A percentile compares a stretch with the other conserved stretches of the same genome.
Evolutionary conservation across 1,284 basidiomycete genomes (phyloP).

Genomic region (Psilocybe mexicana): DNA sequence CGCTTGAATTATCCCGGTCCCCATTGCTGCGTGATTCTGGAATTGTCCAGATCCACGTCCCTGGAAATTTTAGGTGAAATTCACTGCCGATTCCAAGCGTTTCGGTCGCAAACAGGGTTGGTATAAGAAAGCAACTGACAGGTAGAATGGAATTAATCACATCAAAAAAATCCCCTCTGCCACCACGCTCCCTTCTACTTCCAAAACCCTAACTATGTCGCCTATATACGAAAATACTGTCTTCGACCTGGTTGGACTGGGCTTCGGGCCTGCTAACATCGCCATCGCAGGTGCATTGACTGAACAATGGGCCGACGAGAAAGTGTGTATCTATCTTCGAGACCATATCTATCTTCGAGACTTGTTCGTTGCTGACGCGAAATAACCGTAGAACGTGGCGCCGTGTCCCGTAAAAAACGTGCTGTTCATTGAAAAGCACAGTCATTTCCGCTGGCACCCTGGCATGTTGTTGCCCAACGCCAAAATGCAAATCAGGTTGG

Average conservation of each 20-base stretch:
- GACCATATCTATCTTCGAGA: too few relatives aligned
- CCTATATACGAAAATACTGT: conserved; percentile 21
- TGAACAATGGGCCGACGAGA: conserved; percentile 32
- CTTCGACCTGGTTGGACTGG: conserved; percentile 55
- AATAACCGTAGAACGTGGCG: conserved; percentile 6
- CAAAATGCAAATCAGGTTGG: conserved; percentile 59
- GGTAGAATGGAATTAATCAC: too few relatives aligned
- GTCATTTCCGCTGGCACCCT: conserved; percentile 56
- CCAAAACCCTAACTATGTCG: conserved; percentile 8
- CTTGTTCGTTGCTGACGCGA: not conserved
- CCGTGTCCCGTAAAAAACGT: conserved; percentile 35
- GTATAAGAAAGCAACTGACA: not conserved
- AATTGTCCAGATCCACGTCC: conserved; percentile 1
- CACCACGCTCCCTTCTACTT: too few relatives aligned
- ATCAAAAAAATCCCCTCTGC: too few relatives aligned
- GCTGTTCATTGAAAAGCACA: conserved; percentile 54
- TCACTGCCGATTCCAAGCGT: not conserved
- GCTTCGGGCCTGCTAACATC: conserved; percentile 61
- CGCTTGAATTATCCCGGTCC: conserved; percentile 11
- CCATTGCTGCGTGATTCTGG: not conserved
- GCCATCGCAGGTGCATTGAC: conserved; percentile 57
- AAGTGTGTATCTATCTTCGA: conserved; percentile 1
- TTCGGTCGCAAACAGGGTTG: not conserved
- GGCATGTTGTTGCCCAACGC: conserved; percentile 59
- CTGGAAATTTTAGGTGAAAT: conserved; percentile 1